Conservation (phyloP, 164 flowering plant species). For the Chimonanthus praecox region DNA sequence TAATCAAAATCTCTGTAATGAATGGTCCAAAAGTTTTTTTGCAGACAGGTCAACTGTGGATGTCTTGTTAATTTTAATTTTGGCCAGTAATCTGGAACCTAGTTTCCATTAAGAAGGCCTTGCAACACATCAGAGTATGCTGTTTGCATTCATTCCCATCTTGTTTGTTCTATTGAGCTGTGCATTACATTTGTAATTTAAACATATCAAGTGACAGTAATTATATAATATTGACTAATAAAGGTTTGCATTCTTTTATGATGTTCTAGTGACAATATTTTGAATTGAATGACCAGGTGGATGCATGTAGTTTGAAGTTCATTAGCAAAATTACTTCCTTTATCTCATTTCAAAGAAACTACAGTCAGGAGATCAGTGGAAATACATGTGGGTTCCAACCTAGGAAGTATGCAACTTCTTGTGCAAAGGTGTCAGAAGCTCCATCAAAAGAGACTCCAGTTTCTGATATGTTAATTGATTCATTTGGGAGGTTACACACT, state of each 20-base stretch:
- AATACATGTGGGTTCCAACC: slow-evolving; percentile 9
- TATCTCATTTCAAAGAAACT: slow-evolving; percentile 4
- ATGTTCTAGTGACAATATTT: background rate
- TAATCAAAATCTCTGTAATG: background rate
- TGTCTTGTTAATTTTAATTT: too few species aligned
- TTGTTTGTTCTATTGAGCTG: background rate
- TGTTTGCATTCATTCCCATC: background rate
- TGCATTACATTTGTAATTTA: background rate
- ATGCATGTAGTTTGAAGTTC: slow-evolving; percentile 4
- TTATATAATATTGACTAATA: too few species aligned
- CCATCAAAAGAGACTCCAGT: slow-evolving; percentile 31
- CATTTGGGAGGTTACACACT: slow-evolving; percentile 88
- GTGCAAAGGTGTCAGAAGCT: slow-evolving; percentile 43
- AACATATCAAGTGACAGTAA: background rate
- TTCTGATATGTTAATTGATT: slow-evolving; percentile 82
- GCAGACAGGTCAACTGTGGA: too few species aligned
- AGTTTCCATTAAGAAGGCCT: background rate
- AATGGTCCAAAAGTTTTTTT: background rate
- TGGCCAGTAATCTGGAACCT: background rate
- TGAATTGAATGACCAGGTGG: slow-evolving; percentile 14
- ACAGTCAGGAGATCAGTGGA: slow-evolving; percentile 4
- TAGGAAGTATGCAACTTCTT: slow-evolving; percentile 41
- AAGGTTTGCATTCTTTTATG: background rate
- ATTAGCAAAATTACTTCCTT: background rate
- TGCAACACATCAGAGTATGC: background rate